Evolutionary conservation across 352 stramenopile species (phyloP).

Genomic region (Phytophthora constricta): DNA sequence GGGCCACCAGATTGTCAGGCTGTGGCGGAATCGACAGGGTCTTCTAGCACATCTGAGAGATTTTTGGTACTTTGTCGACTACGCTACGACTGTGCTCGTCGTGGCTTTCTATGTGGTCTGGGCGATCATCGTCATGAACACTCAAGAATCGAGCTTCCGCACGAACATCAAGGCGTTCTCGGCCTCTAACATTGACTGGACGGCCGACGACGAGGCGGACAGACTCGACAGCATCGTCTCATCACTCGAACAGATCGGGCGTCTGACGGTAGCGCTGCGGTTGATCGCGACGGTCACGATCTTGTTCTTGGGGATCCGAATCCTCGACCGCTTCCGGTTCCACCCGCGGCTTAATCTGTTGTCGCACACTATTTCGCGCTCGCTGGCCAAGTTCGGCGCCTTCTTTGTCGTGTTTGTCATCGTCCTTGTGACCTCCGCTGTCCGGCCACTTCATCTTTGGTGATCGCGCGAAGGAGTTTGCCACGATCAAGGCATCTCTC

Average conservation of each 20-base stretch:
- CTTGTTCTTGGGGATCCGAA: conserved; percentile 30
- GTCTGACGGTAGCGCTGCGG: conserved; percentile 28
- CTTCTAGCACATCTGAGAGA: neutral
- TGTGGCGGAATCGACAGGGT: neutral
- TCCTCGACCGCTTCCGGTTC: conserved; percentile 48
- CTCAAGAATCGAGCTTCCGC: conserved; percentile 30
- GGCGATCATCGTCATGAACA: conserved; percentile 32
- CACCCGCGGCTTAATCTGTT: conserved; percentile 53
- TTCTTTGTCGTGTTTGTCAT: conserved; percentile 58
- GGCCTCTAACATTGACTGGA: conserved; percentile 37
- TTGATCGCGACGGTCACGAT: conserved; percentile 30
- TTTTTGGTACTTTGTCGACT: conserved; percentile 27
- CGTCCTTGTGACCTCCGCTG: conserved; percentile 50
- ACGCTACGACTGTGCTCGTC: neutral
- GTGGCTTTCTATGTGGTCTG: conserved; percentile 42
- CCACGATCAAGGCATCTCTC: conserved; percentile 37
- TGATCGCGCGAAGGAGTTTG: conserved; percentile 46
- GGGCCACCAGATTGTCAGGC: neutral
- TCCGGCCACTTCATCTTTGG: conserved; percentile 54
- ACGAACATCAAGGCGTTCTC: conserved; percentile 42
- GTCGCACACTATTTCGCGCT: conserved; percentile 43
- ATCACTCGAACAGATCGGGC: conserved; percentile 31
- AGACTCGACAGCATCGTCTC: conserved; percentile 32
- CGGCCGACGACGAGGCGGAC: conserved; percentile 31
- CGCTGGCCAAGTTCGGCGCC: conserved; percentile 43